phyloP scores from a whole-genome alignment of 2,329 filamentous ascomycete genomes.

The Penicillium sclerotiorum region DNA sequence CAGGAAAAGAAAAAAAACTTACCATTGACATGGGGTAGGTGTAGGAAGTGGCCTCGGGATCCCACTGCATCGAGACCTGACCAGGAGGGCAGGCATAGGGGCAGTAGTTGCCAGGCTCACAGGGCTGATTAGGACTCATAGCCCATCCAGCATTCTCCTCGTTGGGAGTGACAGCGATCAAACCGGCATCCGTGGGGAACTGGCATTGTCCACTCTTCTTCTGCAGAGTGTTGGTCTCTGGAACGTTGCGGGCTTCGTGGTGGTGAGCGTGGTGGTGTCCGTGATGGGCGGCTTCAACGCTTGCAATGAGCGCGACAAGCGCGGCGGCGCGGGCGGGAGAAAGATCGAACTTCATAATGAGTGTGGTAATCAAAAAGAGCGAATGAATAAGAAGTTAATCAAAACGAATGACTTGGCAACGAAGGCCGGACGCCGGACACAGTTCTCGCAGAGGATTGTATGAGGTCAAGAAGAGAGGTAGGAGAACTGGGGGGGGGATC shows the following conservation, averaged over 20 bases:
- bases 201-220: conserved; percentile 62
- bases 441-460: conserved; percentile 28
- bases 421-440: conserved; percentile 28
- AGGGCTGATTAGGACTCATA: conserved; percentile 73
- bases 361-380: conserved; percentile 9
- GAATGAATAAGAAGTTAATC: conserved; percentile 14
- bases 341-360: conserved; percentile 40
- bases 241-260: conserved; percentile 26
- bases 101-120: conserved; percentile 69
- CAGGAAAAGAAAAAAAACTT: conserved; percentile 43
- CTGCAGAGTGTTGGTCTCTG: conserved; percentile 41
- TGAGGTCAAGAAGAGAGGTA: conserved; percentile 21
- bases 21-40: conserved; percentile 73
- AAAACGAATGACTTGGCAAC: conserved; percentile 27
- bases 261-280: conserved; percentile 30
- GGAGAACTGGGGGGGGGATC: conserved; percentile 7
- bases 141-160: conserved; percentile 73
- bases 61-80: conserved; percentile 78
- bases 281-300: conserved; percentile 39
- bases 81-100: conserved; percentile 76
- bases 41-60: conserved; percentile 67
- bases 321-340: conserved; percentile 35
- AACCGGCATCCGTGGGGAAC: conserved; percentile 67
- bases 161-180: conserved; percentile 68
- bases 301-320: conserved; percentile 41